Evolutionary conservation across 371 early-diverging fungal species (phyloP).

Genomic region (Mortierella sp.): DNA sequence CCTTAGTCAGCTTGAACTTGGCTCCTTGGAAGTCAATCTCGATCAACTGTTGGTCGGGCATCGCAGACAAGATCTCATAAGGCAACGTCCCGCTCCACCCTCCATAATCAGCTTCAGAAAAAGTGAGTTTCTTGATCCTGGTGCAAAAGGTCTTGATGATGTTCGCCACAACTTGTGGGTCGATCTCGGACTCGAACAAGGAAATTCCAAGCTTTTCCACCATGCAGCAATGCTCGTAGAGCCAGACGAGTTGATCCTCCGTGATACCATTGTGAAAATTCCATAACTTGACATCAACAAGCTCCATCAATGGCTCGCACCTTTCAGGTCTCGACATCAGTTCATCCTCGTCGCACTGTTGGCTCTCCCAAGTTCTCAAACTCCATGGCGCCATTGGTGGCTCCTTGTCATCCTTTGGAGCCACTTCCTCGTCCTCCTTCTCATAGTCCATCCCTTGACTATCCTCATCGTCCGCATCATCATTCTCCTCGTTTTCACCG

Average conservation of each 20-base stretch:
- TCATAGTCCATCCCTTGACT: not conserved
- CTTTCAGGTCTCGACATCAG: conserved; percentile 7
- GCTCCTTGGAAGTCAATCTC: not conserved
- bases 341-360: not conserved
- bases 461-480: not conserved
- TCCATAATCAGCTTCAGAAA: not conserved
- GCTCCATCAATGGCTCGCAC: conserved; percentile 2
- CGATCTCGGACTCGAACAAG: not conserved
- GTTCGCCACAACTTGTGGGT: not conserved
- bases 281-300: not conserved
- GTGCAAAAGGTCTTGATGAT: not conserved
- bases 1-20: not conserved
- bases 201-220: not conserved
- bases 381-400: not conserved
- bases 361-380: not conserved
- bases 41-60: not conserved
- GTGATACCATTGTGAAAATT: not conserved
- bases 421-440: not conserved
- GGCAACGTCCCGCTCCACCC: not conserved
- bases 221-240: not conserved
- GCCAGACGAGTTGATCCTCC: not conserved
- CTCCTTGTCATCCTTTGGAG: not conserved
- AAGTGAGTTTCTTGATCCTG: not conserved
- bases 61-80: not conserved
- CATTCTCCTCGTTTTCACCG: not conserved